phyloP scores from a whole-genome alignment of 306 rosid species.

The Calophaca sinica region DNA sequence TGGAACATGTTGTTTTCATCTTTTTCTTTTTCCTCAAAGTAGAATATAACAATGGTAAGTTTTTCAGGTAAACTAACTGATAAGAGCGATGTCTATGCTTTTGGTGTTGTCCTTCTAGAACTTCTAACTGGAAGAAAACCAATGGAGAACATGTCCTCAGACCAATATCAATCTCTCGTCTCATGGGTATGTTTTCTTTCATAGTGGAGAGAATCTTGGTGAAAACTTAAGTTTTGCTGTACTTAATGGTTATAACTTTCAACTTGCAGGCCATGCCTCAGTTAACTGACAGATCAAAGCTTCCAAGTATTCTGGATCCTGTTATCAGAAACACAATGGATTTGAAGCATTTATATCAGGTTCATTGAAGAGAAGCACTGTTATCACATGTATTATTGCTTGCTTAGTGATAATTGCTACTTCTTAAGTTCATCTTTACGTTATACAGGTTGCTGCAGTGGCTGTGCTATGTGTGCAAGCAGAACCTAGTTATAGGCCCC shows the following conservation, averaged over 20 bases:
- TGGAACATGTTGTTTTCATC: slow-evolving; percentile 18
- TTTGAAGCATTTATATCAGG: slow-evolving; percentile 95
- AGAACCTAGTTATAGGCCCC: slow-evolving; percentile 91
- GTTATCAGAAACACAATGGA: slow-evolving; percentile 85
- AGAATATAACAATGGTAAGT: slow-evolving; percentile 20
- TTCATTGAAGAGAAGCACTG: slow-evolving; percentile 41
- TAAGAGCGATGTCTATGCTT: slow-evolving; percentile 91
- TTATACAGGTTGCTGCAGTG: slow-evolving; percentile 92
- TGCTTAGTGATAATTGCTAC: slow-evolving; percentile 2
- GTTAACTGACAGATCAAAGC: slow-evolving; percentile 84
- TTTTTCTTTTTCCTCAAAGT: neutral
- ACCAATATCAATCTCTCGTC: slow-evolving; percentile 71
- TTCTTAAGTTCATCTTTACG: slow-evolving; percentile 18
- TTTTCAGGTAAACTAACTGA: slow-evolving; percentile 86
- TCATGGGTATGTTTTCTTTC: slow-evolving; percentile 71
- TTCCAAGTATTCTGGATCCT: slow-evolving; percentile 80
- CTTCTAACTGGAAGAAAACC: slow-evolving; percentile 83
- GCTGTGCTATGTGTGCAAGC: slow-evolving; percentile 92
- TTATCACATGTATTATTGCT: slow-evolving; percentile 21
- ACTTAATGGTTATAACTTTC: slow-evolving; percentile 41
- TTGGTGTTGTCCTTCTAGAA: slow-evolving; percentile 88
- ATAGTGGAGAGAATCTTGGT: slow-evolving; percentile 10
- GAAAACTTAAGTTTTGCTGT: slow-evolving; percentile 27
- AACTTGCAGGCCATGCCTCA: slow-evolving; percentile 92
- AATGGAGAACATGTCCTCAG: slow-evolving; percentile 61